Base-by-base conservation (phyloP, 2,329 filamentous ascomycete species). In the Paraphoma sp. region DNA sequence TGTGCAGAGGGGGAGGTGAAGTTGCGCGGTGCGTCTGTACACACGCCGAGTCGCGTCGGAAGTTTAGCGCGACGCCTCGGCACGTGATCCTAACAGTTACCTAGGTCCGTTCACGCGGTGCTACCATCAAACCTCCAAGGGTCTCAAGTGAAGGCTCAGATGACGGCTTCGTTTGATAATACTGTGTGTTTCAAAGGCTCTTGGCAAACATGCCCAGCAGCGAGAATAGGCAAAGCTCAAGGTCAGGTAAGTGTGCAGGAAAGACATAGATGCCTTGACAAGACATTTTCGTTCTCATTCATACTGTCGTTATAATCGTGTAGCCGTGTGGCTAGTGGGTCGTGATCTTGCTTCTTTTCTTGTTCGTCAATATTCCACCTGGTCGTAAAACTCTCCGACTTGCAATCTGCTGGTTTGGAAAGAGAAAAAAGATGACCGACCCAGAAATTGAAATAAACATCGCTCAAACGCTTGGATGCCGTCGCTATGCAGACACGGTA, bases 391-490 rank as follows among this genome's bases (percentile, higher is more conserved):
- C 8, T 16, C 12, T n/a, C 49, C 16, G 16, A 11, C 11, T 14
- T 9, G 40, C 49, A 40, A 44, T 51, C 44, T 51, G 16, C 16
- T 5, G 23, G n/a, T n/a, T n/a, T 28, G 33, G 23, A 30, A 28
- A 10, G 17, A 12, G 43, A 56, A 47, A 42, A 45, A 44, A 67
- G 52, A 62, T 56, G 59, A 10, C 59, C 63, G 45, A 49, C 60
- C 60, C 62, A 59, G 54, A 41, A 55, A 46, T 14, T 11, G 28
- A 41, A 52, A 51, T 9, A 49, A 52, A 42, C 31, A 53, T 70
- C 71, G 71, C 69, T 71, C 55, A 68, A 73, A 68, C 70, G 70
- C 71, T 73, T 62, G 57, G 68, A 72, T 69, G 65, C 69, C 64
- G 58, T 74, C 70, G 71, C 71, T 75, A 75, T 75, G 72, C 72